Conservation (phyloP, 176 grass and related monocot species). For the Aegilops sharonensis region DNA sequence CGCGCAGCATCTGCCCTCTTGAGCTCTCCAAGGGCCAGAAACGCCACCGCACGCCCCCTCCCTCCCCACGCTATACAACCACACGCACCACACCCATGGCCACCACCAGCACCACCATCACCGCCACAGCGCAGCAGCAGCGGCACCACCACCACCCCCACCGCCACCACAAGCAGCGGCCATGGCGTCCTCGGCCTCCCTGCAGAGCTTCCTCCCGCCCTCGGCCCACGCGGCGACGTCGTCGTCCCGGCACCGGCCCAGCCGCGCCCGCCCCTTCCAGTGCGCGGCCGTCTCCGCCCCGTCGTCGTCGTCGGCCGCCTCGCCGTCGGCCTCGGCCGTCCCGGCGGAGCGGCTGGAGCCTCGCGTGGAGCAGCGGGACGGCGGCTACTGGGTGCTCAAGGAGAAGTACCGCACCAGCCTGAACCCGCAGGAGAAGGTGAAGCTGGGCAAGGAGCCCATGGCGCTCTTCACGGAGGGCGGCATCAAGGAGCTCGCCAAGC, state of each 20-base stretch:
- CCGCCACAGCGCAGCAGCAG: background rate
- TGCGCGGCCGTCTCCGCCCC: slow-evolving; percentile 17
- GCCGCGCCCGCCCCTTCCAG: background rate
- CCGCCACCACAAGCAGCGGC: background rate
- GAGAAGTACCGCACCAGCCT: slow-evolving; percentile 72
- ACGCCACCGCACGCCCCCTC: slow-evolving; percentile 24
- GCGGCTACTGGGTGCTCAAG: slow-evolving; percentile 82
- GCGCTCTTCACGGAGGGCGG: slow-evolving; percentile 66
- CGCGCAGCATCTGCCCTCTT: slow-evolving; percentile 37
- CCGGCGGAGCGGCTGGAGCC: slow-evolving; percentile 50
- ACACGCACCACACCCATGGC: slow-evolving; percentile 48
- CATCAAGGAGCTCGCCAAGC: slow-evolving; percentile 64
- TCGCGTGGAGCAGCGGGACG: slow-evolving; percentile 63
- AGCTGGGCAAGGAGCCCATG: slow-evolving; percentile 93
- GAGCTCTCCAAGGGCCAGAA: slow-evolving; percentile 47
- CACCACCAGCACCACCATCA: slow-evolving; percentile 8
- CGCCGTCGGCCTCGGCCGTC: background rate
- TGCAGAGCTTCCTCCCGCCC: slow-evolving; percentile 56
- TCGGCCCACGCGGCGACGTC: slow-evolving; percentile 14
- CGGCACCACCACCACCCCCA: background rate
- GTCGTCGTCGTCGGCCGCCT: background rate
- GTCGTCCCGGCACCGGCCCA: background rate
- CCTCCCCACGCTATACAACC: slow-evolving; percentile 45
- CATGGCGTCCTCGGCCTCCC: slow-evolving; percentile 75
- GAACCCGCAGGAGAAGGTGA: slow-evolving; percentile 95